A percentile compares a stretch with the other conserved stretches of the same genome.
Conservation (phyloP, 305 asterid genomes). For the Fraxinus sp. region DNA sequence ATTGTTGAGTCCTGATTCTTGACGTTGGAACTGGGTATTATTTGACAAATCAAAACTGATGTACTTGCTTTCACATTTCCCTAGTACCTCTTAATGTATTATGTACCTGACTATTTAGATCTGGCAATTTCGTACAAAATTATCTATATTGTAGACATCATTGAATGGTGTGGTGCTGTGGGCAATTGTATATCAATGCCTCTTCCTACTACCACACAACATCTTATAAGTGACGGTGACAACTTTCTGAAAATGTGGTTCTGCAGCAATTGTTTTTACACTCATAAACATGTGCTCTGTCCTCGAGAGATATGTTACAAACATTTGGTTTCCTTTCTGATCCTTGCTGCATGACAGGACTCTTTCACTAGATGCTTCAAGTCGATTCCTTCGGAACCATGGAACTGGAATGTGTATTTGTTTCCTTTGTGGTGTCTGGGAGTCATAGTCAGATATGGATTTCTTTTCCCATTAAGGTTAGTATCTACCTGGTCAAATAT, state of each 20-base stretch:
- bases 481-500: not conserved
- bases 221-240: not conserved
- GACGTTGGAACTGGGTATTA: not conserved
- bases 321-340: not conserved
- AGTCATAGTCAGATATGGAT: constrained; percentile 75
- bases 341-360: constrained; percentile 50
- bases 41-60: not conserved
- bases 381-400: constrained; percentile 93
- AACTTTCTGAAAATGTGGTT: not conserved
- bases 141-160: not conserved
- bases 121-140: not conserved
- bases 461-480: constrained; percentile 87
- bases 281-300: not conserved
- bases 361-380: constrained; percentile 96
- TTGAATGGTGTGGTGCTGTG: not conserved
- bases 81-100: not conserved
- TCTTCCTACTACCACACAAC: not conserved
- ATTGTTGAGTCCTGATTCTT: constrained; percentile 1
- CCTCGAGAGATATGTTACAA: not conserved
- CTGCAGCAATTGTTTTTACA: not conserved
- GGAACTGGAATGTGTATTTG: constrained; percentile 98
- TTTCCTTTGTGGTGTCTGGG: constrained; percentile 96
- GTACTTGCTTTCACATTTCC: not conserved
- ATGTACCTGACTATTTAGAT: not conserved
- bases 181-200: not conserved